Evolutionary conservation across 2,329 filamentous ascomycete genomes (phyloP).

Genomic region (Simplicillium sp.): DNA sequence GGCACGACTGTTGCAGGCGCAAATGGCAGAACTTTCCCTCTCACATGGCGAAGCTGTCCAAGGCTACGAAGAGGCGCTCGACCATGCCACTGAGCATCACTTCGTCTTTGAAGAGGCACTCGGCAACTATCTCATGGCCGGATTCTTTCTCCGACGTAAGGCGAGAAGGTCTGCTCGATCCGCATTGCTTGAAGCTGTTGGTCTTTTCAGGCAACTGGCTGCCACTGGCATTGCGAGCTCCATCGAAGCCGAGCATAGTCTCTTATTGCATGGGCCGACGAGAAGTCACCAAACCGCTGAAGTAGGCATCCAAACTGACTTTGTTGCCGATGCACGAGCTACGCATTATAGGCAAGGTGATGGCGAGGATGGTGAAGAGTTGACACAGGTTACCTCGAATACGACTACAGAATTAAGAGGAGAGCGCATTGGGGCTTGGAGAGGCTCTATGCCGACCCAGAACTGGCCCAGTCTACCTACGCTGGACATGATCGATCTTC

Average conservation of each 20-base stretch:
- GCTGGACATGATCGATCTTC: slow-evolving; percentile 74
- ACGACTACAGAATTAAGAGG: slow-evolving; percentile 41
- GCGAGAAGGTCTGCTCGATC: slow-evolving; percentile 59
- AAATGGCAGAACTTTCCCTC: slow-evolving; percentile 52
- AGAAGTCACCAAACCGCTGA: slow-evolving; percentile 51
- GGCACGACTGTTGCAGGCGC: slow-evolving; percentile 59
- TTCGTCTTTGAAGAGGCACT: slow-evolving; percentile 65
- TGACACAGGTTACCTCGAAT: slow-evolving; percentile 31
- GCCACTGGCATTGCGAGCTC: slow-evolving; percentile 60
- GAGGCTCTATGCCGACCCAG: slow-evolving; percentile 45
- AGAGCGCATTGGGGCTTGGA: slow-evolving; percentile 54
- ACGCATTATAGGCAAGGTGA: slow-evolving; percentile 41
- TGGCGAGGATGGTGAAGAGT: slow-evolving; percentile 32
- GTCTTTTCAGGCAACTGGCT: slow-evolving; percentile 58
- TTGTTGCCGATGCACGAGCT: slow-evolving; percentile 46
- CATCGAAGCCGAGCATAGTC: slow-evolving; percentile 58
- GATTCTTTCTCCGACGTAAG: slow-evolving; percentile 55
- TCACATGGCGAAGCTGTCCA: slow-evolving; percentile 50
- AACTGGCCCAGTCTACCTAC: slow-evolving; percentile 56
- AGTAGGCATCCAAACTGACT: slow-evolving; percentile 60
- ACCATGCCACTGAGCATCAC: slow-evolving; percentile 59
- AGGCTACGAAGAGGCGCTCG: slow-evolving; percentile 60
- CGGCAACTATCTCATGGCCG: slow-evolving; percentile 64
- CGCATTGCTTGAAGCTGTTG: slow-evolving; percentile 58
- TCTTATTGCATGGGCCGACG: slow-evolving; percentile 54